A percentile compares a stretch with the other conserved stretches of the same genome.
Evolutionary conservation across 1,284 basidiomycete genomes (phyloP).

Genomic region (Tylopilus sp.): DNA sequence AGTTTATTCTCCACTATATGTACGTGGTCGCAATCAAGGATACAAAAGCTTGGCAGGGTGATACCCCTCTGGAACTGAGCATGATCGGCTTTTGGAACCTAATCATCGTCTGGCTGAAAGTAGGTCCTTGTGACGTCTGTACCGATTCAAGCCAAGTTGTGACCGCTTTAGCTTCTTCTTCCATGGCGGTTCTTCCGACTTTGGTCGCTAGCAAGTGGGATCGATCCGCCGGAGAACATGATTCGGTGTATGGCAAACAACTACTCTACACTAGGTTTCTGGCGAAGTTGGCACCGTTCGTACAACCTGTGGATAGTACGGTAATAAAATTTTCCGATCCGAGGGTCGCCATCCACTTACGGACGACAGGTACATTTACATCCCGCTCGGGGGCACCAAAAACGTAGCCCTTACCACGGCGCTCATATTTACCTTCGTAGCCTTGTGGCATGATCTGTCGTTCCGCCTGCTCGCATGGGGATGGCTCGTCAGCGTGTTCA

Average conservation of each 20-base stretch:
- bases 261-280: conserved; percentile 91
- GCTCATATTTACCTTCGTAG: conserved; percentile 96
- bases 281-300: conserved; percentile 94
- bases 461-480: conserved; percentile 93
- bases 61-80: conserved; percentile 76
- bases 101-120: conserved; percentile 96
- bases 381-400: conserved; percentile 83
- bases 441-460: conserved; percentile 95
- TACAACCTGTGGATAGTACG: conserved; percentile 97
- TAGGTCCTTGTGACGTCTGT: conserved; percentile 33
- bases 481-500: conserved; percentile 91
- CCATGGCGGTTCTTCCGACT: conserved; percentile 98
- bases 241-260: conserved; percentile 98
- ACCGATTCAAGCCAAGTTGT: background rate
- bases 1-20: conserved; percentile 90
- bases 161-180: conserved; percentile 70
- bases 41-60: conserved; percentile 67
- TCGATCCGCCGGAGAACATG: conserved; percentile 99
- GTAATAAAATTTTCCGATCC: conserved; percentile 38
- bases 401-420: conserved; percentile 66
- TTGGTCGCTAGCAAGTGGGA: conserved; percentile 87
- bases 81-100: conserved; percentile 99
- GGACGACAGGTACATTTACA: conserved; percentile 79
- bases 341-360: too few relatives aligned
- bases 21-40: conserved; percentile 98